phyloP scores from a whole-genome alignment of 208 protist species.

The Vickermania ingenoplastis region DNA sequence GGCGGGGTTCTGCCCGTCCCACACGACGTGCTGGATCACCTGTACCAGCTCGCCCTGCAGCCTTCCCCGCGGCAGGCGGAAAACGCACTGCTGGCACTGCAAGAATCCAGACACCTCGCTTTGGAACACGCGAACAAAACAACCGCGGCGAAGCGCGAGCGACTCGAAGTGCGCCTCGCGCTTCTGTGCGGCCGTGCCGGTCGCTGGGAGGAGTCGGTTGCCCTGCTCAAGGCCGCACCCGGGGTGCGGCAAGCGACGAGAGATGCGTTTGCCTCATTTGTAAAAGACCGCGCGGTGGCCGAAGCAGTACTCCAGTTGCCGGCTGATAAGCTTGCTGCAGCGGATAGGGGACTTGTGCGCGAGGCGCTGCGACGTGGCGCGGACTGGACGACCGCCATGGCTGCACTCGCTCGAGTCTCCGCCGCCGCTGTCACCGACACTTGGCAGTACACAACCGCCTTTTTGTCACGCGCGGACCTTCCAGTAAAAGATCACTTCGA shows the following conservation, averaged over 20 bases:
- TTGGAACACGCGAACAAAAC: constrained; percentile 17
- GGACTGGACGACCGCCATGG: too few species aligned
- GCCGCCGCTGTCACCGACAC: too few species aligned
- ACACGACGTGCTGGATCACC: constrained; percentile 24
- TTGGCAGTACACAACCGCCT: too few species aligned
- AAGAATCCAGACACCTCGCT: constrained; percentile 25
- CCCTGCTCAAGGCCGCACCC: constrained; percentile 17
- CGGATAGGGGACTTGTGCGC: too few species aligned
- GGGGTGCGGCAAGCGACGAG: constrained; percentile 43
- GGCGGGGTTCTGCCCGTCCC: constrained; percentile 51
- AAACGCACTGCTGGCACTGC: constrained; percentile 35
- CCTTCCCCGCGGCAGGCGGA: background rate
- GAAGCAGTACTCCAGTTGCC: constrained; percentile 8
- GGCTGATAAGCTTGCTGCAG: constrained; percentile 7
- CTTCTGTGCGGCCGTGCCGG: constrained; percentile 21
- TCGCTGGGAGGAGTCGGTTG: constrained; percentile 39
- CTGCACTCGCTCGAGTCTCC: too few species aligned
- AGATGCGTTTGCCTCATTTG: constrained; percentile 17
- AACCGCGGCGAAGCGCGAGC: constrained; percentile 24
- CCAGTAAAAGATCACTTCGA: too few species aligned
- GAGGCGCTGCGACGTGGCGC: too few species aligned
- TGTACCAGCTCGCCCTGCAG: constrained; percentile 26
- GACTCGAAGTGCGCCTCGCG: constrained; percentile 33
- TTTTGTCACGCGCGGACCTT: too few species aligned
- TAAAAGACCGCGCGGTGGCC: constrained; percentile 5